Evolutionary conservation across 2,329 filamentous ascomycete species (phyloP).

Genomic region (Fusarium chlamydosporum): DNA sequence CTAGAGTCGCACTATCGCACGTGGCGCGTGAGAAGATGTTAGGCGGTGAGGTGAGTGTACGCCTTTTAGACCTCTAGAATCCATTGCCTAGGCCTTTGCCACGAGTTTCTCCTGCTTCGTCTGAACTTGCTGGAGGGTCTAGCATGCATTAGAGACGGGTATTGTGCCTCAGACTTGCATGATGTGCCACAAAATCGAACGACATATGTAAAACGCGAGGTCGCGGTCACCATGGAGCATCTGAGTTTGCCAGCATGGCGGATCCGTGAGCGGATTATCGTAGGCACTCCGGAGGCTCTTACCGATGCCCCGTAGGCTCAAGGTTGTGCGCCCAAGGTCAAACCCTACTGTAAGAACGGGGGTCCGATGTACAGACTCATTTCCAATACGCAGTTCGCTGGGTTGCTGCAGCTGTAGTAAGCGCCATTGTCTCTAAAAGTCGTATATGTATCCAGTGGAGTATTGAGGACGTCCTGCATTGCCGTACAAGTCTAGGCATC

Average conservation of each 20-base stretch:
- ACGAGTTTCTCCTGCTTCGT: slow-evolving; percentile 18
- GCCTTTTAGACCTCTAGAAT: slow-evolving; percentile 12
- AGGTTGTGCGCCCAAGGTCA: slow-evolving; percentile 20
- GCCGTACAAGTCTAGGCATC: slow-evolving; percentile 8
- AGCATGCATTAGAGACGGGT: slow-evolving; percentile 20
- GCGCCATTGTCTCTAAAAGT: slow-evolving; percentile 36
- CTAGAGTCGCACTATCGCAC: slow-evolving; percentile 35
- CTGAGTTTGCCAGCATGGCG: slow-evolving; percentile 1
- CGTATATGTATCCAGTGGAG: slow-evolving; percentile 12
- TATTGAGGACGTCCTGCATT: background rate
- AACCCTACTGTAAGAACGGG: slow-evolving; percentile 21
- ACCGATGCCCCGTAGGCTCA: slow-evolving; percentile 19
- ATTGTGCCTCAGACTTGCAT: slow-evolving; percentile 34
- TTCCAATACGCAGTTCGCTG: slow-evolving; percentile 14
- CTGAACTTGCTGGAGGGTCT: slow-evolving; percentile 22
- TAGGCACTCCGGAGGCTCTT: slow-evolving; percentile 17
- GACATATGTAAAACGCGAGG: slow-evolving; percentile 11
- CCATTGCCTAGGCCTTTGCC: slow-evolving; percentile 19
- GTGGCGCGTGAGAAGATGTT: slow-evolving; percentile 28
- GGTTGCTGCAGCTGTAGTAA: slow-evolving; percentile 22
- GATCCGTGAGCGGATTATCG: slow-evolving; percentile 8
- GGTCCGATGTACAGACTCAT: slow-evolving; percentile 9
- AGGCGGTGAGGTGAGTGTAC: slow-evolving; percentile 25
- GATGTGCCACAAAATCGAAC: slow-evolving; percentile 16
- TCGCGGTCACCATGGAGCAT: slow-evolving; percentile 23